A percentile compares a stretch with the other conserved stretches of the same genome.
Evolutionary conservation across 306 rosid species (phyloP).

Genomic region (Rosa rugosa): DNA sequence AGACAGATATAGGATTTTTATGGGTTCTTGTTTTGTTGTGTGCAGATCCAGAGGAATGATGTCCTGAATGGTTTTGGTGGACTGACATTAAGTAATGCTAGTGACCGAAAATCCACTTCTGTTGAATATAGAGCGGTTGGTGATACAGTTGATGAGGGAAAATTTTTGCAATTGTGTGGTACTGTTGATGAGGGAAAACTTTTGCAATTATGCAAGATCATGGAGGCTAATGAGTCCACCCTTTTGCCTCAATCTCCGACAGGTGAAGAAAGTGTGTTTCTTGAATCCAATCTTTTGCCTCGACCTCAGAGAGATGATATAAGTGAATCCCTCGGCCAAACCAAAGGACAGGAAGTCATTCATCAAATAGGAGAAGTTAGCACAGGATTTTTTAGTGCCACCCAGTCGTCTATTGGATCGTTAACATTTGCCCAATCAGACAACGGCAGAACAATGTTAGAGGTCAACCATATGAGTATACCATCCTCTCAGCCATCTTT

Average conservation of each 20-base stretch:
- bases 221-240: constrained; percentile 73
- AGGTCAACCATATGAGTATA: constrained; percentile 48
- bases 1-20: constrained; percentile 4
- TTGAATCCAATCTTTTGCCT: constrained; percentile 50
- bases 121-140: constrained; percentile 41
- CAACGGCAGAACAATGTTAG: constrained; percentile 48
- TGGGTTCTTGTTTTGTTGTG: constrained; percentile 25
- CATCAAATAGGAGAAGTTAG: constrained; percentile 45
- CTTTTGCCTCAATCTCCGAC: constrained; percentile 47
- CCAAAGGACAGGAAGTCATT: constrained; percentile 41
- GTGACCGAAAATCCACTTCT: constrained; percentile 45
- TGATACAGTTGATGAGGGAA: constrained; percentile 64
- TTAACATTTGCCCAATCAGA: constrained; percentile 53
- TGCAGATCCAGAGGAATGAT: constrained; percentile 55
- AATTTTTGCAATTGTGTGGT: constrained; percentile 61
- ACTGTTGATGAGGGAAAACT: constrained; percentile 75
- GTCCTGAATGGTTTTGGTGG: constrained; percentile 48
- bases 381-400: constrained; percentile 48
- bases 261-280: constrained; percentile 35
- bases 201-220: constrained; percentile 72
- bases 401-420: constrained; percentile 53
- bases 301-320: constrained; percentile 47
- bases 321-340: constrained; percentile 40
- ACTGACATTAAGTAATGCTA: constrained; percentile 37
- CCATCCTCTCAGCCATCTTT: constrained; percentile 60